These are phyloP conservation scores for Gossypium davidsonii DNA, from an alignment of 441 rosid genomes.

Conservation along the genomic window DNA sequence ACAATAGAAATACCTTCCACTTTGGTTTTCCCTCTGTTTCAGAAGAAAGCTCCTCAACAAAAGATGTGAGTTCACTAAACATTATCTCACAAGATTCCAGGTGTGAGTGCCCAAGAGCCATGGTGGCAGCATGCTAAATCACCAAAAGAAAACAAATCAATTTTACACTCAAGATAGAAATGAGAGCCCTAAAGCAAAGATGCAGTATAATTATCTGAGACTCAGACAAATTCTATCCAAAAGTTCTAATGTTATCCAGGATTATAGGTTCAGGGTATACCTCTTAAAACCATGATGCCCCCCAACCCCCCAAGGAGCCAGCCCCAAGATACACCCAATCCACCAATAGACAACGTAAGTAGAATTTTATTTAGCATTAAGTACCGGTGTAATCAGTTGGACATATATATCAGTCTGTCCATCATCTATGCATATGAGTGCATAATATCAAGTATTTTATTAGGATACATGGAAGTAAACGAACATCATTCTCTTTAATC, in stretches of 20 bases:
- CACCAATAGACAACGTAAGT: neutral
- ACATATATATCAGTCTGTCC: neutral
- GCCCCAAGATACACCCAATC: neutral
- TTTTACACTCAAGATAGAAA: conserved; percentile 8
- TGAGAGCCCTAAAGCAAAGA: neutral
- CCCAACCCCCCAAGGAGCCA: neutral
- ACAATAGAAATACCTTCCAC: conserved; percentile 70
- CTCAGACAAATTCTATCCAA: neutral
- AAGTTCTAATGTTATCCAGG: neutral
- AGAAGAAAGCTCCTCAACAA: conserved; percentile 87
- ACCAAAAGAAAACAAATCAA: conserved; percentile 19
- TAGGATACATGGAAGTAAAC: neutral
- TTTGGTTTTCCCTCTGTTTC: conserved; percentile 96
- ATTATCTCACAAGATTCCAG: conserved; percentile 96
- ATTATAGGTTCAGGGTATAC: neutral
- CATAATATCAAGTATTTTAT: neutral
- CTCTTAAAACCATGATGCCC: neutral
- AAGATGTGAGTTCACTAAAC: conserved; percentile 88
- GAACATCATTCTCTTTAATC: neutral
- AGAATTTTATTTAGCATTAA: neutral
- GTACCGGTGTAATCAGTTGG: neutral
- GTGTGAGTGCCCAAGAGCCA: conserved; percentile 99
- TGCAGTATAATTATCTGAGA: neutral
- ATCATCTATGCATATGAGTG: neutral
- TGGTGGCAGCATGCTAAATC: conserved; percentile 87